A percentile compares a stretch with the other conserved stretches of the same genome.
phyloP scores from a whole-genome alignment of 2,329 filamentous ascomycete species.

The Aaosphaeria arxii region DNA sequence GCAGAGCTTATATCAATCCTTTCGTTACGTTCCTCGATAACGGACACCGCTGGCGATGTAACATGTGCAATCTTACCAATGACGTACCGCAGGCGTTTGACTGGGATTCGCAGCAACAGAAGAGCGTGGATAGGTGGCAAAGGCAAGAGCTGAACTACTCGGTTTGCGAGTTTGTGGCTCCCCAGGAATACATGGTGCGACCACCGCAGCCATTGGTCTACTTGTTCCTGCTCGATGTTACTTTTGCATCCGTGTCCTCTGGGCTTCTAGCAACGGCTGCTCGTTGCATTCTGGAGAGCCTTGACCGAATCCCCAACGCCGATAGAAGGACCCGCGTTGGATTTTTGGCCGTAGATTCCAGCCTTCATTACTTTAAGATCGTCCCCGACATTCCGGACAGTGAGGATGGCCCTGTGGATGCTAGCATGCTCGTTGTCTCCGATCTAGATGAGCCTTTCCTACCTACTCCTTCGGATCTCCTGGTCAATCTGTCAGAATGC shows the following conservation, averaged over 20 bases:
- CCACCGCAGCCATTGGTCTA: constrained; percentile 94
- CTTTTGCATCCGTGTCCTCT: constrained; percentile 83
- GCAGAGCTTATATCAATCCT: constrained; percentile 95
- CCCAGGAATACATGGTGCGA: constrained; percentile 97
- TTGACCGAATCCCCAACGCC: constrained; percentile 97
- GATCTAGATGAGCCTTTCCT: constrained; percentile 96
- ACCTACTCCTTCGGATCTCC: constrained; percentile 84
- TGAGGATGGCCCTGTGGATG: constrained; percentile 76
- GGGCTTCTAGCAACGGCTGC: constrained; percentile 90
- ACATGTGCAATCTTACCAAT: constrained; percentile 99
- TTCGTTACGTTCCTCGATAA: constrained; percentile 96
- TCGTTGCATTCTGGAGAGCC: constrained; percentile 88
- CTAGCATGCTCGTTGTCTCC: constrained; percentile 89
- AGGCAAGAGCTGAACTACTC: constrained; percentile 67
- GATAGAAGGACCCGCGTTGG: constrained; percentile 88
- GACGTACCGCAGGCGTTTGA: constrained; percentile 99
- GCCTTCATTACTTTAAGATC: constrained; percentile 93
- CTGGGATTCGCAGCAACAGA: constrained; percentile 72
- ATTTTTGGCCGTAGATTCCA: constrained; percentile 93
- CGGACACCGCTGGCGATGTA: constrained; percentile 96
- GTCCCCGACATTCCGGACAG: constrained; percentile 65
- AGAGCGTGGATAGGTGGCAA: constrained; percentile 1
- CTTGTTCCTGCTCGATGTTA: constrained; percentile 83
- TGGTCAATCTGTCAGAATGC: constrained; percentile 86
- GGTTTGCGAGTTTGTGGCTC: constrained; percentile 96